A percentile compares a stretch with the other conserved stretches of the same genome.
Evolutionary conservation across 768 basidiomycete species (phyloP).

Genomic region (Auricularia auricula-judae): DNA sequence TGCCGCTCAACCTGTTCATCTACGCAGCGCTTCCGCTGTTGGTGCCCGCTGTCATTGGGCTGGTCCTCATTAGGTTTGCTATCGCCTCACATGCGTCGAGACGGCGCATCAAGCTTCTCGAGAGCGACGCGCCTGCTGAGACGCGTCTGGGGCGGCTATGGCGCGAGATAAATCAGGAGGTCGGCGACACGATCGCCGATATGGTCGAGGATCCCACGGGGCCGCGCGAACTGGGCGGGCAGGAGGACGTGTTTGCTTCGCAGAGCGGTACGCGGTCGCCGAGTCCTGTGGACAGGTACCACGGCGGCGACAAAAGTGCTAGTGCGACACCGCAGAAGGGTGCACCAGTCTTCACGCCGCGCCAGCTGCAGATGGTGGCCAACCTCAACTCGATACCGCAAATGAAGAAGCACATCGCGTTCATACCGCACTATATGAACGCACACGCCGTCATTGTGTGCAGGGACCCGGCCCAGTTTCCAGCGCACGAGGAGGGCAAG

Average conservation of each 20-base stretch:
- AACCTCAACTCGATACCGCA: conserved; percentile 57
- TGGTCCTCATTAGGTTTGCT: conserved; percentile 45
- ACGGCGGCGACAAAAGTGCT: not conserved
- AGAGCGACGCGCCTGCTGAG: conserved; percentile 34
- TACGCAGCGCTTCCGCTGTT: conserved; percentile 52
- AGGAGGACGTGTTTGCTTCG: not conserved
- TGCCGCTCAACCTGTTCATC: conserved; percentile 57
- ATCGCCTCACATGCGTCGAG: conserved; percentile 50
- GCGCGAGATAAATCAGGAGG: conserved; percentile 43
- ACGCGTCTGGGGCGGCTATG: conserved; percentile 43
- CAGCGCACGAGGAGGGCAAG: conserved; percentile 47
- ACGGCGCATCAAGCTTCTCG: conserved; percentile 52
- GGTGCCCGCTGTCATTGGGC: conserved; percentile 44
- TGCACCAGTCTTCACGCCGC: conserved; percentile 31
- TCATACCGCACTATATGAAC: conserved; percentile 47
- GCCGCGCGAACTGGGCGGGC: not conserved
- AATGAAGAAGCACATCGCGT: conserved; percentile 60
- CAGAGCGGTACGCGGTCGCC: not conserved
- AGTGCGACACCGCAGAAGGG: not conserved
- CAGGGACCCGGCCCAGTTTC: conserved; percentile 52
- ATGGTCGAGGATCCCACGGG: conserved; percentile 31
- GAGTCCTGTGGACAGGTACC: not conserved
- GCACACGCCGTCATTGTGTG: conserved; percentile 64
- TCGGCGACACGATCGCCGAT: conserved; percentile 54
- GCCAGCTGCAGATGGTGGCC: conserved; percentile 45